Evolutionary conservation across 495 filamentous ascomycete species (phyloP), one percentile per base, ranked within the genome.

Genomic region (Aspergillus haitiensis): DNA sequence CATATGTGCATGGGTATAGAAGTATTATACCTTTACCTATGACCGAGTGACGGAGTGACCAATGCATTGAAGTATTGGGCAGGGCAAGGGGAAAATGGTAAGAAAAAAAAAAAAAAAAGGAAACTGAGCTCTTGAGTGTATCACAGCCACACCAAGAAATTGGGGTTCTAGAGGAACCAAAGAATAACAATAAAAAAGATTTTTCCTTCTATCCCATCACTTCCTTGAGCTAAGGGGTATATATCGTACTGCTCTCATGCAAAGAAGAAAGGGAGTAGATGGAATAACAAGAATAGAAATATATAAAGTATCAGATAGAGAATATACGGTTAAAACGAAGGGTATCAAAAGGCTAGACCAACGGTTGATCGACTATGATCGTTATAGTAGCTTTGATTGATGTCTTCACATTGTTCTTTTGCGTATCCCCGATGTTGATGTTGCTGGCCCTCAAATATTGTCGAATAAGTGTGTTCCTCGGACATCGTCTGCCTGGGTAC

Each of bases 281-380:
- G n/a, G n/a, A n/a, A n/a, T n/a, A n/a, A n/a, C n/a, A n/a, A n/a
- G n/a, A n/a, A n/a, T n/a, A n/a, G n/a, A n/a, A n/a, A n/a, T n/a
- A n/a, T n/a, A n/a, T n/a, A n/a, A n/a, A n/a, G n/a, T n/a, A n/a
- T n/a, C n/a, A n/a, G n/a, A n/a, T 40, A 40, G 37, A n/a, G 4
- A n/a, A n/a, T 40, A 40, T 11, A 40, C 10, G 10, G 9, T 40
- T 4, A 10, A 40, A 40, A 40, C 37, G 21, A 27, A 31, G 34
- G 31, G 18, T n/a, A 16, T 68, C 59, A 78, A 54, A 75, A 78
- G 18, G 75, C 75, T 13, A 78, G 15, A 42, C 75, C 75, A 34
- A 78, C 70, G 15, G 64, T 57, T 9, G 71, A 68, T 7, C 65
- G 64, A 5, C 60, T 67, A 56, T 71, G 67, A 39, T 66, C 40